These are phyloP conservation scores for Rhizopus microsporus DNA, from an alignment of 371 early-diverging fungal species.

Conservation along the genomic window DNA sequence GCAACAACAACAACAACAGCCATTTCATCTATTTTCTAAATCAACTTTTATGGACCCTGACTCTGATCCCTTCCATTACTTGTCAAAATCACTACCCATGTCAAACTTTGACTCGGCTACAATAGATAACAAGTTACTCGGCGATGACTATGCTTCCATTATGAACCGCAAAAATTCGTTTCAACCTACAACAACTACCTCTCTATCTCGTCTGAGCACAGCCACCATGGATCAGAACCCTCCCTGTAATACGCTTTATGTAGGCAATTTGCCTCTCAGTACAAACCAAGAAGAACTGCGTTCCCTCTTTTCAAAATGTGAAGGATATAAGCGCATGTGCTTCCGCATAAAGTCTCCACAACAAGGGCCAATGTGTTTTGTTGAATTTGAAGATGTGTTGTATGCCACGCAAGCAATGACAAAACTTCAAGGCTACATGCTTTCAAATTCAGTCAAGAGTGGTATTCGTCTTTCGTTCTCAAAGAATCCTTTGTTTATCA, in stretches of 20 bases:
- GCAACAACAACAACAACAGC: conserved; percentile 7
- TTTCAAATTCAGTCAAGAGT: conserved; percentile 86
- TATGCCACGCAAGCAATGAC: conserved; percentile 87
- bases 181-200: conserved; percentile 3
- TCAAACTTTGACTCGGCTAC: conserved; percentile 14
- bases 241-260: conserved; percentile 95
- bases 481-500: conserved; percentile 88
- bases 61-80: conserved; percentile 83
- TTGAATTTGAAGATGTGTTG: conserved; percentile 89
- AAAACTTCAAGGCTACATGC: conserved; percentile 77
- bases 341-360: conserved; percentile 73
- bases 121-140: background rate
- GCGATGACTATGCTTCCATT: background rate
- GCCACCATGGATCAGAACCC: conserved; percentile 76
- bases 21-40: conserved; percentile 54
- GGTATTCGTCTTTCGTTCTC: conserved; percentile 93
- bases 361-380: conserved; percentile 93
- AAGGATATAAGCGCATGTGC: conserved; percentile 87
- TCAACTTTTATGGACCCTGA: conserved; percentile 10
- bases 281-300: conserved; percentile 89
- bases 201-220: background rate
- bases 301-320: conserved; percentile 73
- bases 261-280: conserved; percentile 89
- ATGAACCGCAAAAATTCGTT: conserved; percentile 10
- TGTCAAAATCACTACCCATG: conserved; percentile 77